phyloP scores from a whole-genome alignment of 2,329 filamentous ascomycete genomes.

The Aspergillus hiratsukae region DNA sequence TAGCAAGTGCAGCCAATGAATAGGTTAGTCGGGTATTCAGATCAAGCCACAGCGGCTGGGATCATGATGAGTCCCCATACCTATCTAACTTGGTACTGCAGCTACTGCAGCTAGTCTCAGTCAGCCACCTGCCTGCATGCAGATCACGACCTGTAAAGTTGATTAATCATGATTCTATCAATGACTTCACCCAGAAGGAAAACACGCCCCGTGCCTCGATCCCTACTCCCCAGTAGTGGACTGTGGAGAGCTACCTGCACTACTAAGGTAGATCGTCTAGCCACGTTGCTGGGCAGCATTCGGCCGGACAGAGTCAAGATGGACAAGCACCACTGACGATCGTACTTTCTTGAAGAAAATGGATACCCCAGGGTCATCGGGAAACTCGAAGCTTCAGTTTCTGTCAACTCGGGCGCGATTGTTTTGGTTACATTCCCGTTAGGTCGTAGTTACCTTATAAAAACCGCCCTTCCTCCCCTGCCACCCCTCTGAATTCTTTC shows the following conservation, averaged over 20 bases:
- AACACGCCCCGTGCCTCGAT: slow-evolving; percentile 4
- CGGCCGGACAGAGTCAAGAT: neutral
- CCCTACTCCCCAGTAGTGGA: neutral
- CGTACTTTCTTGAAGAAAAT: neutral
- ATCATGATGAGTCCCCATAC: neutral
- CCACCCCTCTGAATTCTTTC: slow-evolving; percentile 6
- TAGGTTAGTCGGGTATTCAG: neutral
- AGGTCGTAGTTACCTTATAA: neutral
- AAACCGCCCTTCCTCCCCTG: neutral
- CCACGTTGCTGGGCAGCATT: neutral
- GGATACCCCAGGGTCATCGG: neutral
- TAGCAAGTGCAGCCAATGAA: neutral
- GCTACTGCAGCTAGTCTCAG: neutral
- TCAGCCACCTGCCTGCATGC: neutral
- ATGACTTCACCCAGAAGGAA: slow-evolving; percentile 8
- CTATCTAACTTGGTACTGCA: too few species aligned
- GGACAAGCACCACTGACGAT: neutral
- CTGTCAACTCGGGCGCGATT: neutral
- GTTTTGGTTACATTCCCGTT: neutral
- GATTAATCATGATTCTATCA: neutral
- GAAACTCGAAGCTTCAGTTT: neutral
- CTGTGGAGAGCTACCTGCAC: too few species aligned
- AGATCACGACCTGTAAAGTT: slow-evolving; percentile 4
- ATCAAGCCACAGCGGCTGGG: slow-evolving; percentile 4
- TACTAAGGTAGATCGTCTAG: neutral